Conservation (phyloP, 2,329 filamentous ascomycete species). For the Diplodia corticola region DNA sequence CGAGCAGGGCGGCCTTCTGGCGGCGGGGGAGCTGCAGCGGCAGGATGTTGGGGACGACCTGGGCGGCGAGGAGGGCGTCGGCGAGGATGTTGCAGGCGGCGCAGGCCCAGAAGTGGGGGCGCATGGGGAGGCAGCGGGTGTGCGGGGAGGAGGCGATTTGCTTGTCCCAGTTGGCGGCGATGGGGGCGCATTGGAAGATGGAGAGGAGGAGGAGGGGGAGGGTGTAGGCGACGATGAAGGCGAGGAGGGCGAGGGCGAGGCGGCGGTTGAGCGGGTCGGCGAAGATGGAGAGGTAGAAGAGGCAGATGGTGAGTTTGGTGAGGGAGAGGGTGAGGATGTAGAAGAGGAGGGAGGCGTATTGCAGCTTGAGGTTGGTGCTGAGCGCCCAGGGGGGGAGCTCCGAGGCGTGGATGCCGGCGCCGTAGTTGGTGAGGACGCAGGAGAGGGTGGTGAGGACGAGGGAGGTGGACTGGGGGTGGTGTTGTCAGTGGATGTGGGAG, state of each 20-base stretch:
- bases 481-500: too few species aligned
- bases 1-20: constrained; percentile 36
- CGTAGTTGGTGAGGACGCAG: neutral
- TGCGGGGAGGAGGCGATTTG: constrained; percentile 23
- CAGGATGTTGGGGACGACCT: constrained; percentile 33
- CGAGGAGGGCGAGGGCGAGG: constrained; percentile 31
- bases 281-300: constrained; percentile 37
- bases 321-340: constrained; percentile 35
- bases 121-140: constrained; percentile 37
- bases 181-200: constrained; percentile 37
- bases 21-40: constrained; percentile 36
- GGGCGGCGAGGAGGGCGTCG: constrained; percentile 33
- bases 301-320: constrained; percentile 34
- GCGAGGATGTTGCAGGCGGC: constrained; percentile 31
- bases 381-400: neutral
- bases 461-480: neutral
- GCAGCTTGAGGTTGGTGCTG: constrained; percentile 23
- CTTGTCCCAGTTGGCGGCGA: constrained; percentile 38
- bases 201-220: constrained; percentile 27
- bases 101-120: constrained; percentile 24
- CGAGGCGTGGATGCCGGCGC: neutral
- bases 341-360: constrained; percentile 29
- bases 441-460: neutral
- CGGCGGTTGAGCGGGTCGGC: constrained; percentile 29
- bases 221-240: constrained; percentile 27